Base-by-base conservation (phyloP, 768 basidiomycete genomes). In the Boletus bicolor region DNA sequence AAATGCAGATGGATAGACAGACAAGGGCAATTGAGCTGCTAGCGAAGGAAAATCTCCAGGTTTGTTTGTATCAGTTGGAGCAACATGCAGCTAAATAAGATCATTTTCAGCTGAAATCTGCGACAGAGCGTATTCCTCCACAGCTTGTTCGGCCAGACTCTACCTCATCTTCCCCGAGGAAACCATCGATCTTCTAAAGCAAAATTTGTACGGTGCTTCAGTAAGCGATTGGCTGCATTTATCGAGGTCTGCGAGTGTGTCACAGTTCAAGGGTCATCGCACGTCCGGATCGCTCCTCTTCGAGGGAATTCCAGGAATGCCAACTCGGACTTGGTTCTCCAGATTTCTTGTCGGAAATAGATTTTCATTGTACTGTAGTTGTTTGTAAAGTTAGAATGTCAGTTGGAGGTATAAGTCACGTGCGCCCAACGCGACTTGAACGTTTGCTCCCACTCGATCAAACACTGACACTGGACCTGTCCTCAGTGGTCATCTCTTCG, bases 1-100 rank as follows among this genome's bases (percentile, higher is more conserved):
- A 77, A 64, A 60, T 65, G 58, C 76, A 80, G 63, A 77, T 82
- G 60, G 76, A 81, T 48, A 69, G 76, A 63, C 81, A 82, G 64
- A 73, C 75, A 7, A 65, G 71, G 45, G 73, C 75, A 17, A 72
- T 82, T 9, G 72, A 78, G 46, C 54, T 64, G 50, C 59, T 82
- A 32, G 66, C 70, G 14, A 76, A 76, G 58, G 81, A 83, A 60
- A 82, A 82, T 56, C 68, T 69, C 44, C 75, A 77, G 74, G 81
- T 79, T 59, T 36, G 55, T 66, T 50, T 37, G 30, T 19, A 35
- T 30, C 35, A 26, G 28, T 30, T 19, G 32, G 49, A 36, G 48
- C 34, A 42, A 21, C 26, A 43, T 39, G 37, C 28, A n/a, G 36
- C 54, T 68, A 30, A 66, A 50, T 37, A 8, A 6, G 32, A 19